Conservation (phyloP, 164 flowering plant species). For the Vitis vinifera region ASM3070453v1 NC_081817.1:29595001-29595500, state of each 20-base stretch:
- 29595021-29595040: too few relatives aligned
- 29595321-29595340: conserved; percentile 1
- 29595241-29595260: conserved; percentile 6
- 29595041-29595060: too few relatives aligned
- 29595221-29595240: background rate
- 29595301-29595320: conserved; percentile 14
- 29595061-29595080: background rate
- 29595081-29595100: conserved; percentile 1
- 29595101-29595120: conserved; percentile 4
- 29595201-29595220: background rate
- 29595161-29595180: background rate
- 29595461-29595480: too few relatives aligned
- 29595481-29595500: too few relatives aligned
- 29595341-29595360: background rate
- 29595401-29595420: background rate
- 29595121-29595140: background rate
- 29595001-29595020: too few relatives aligned
- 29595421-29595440: too few relatives aligned
- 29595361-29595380: background rate
- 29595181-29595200: background rate
- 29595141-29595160: background rate
- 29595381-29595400: background rate
- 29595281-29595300: background rate
- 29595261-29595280: background rate
- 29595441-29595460: too few relatives aligned